Conservation (phyloP, 2,329 filamentous ascomycete genomes). For the Didymella pomorum region DNA sequence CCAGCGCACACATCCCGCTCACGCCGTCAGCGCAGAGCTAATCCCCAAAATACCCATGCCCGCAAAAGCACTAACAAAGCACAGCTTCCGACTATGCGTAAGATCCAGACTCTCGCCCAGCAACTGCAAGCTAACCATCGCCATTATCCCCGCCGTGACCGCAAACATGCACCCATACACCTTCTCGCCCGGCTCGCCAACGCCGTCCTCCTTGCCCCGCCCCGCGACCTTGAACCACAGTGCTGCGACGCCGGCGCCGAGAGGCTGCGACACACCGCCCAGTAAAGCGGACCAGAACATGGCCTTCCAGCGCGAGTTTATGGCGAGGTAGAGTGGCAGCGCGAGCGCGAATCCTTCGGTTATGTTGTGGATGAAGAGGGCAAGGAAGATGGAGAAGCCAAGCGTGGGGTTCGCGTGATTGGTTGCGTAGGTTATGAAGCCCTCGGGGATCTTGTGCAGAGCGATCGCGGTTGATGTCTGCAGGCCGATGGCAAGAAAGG, state of each 20-base stretch:
- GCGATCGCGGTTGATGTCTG: constrained; percentile 96
- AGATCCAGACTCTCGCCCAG: constrained; percentile 86
- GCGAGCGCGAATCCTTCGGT: constrained; percentile 96
- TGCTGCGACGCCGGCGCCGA: constrained; percentile 84
- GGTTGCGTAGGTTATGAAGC: constrained; percentile 90
- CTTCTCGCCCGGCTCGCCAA: constrained; percentile 60
- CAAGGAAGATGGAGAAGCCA: constrained; percentile 91
- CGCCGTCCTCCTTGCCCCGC: constrained; percentile 53
- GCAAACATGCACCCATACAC: constrained; percentile 86
- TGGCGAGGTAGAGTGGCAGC: constrained; percentile 88
- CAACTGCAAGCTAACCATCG: constrained; percentile 86
- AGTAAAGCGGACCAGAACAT: constrained; percentile 85
- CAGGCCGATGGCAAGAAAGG: constrained; percentile 92
- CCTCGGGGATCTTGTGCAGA: constrained; percentile 91
- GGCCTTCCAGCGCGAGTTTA: constrained; percentile 79
- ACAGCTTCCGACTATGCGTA: constrained; percentile 79
- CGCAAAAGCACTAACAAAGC: constrained; percentile 80
- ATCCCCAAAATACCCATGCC: constrained; percentile 89
- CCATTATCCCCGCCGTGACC: constrained; percentile 91
- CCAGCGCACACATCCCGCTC: background rate
- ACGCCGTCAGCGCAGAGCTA: constrained; percentile 84
- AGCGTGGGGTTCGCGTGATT: constrained; percentile 93
- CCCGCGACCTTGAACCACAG: constrained; percentile 82
- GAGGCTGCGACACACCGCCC: constrained; percentile 85
- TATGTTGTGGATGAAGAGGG: constrained; percentile 97